phyloP scores from a whole-genome alignment of 345 rosid genomes.

The Citrus hindsii region DNA sequence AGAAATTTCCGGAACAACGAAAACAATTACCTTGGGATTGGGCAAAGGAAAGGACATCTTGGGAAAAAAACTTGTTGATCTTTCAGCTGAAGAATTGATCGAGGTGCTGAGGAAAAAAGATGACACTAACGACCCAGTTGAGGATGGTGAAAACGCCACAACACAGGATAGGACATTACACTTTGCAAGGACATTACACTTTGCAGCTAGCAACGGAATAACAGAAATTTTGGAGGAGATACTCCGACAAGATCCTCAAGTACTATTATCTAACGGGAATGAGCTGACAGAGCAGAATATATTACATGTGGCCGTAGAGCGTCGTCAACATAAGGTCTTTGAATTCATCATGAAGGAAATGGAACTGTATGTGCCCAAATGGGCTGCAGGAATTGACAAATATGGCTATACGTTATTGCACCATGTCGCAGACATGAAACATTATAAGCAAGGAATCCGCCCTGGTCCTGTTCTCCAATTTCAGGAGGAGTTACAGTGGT shows the following conservation, averaged over 20 bases:
- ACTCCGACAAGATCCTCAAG: neutral
- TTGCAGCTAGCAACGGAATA: neutral
- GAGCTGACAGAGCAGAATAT: neutral
- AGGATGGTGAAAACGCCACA: no score
- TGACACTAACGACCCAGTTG: no score
- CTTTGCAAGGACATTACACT: no score
- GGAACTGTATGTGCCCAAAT: neutral
- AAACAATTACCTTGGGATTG: neutral
- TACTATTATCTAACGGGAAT: neutral
- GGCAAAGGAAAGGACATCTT: neutral
- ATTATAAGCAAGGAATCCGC: neutral
- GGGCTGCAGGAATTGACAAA: neutral
- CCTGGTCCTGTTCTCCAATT: slow-evolving; percentile 5
- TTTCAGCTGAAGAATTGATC: neutral
- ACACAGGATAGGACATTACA: neutral
- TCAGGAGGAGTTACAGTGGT: slow-evolving; percentile 1
- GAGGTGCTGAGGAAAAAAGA: neutral
- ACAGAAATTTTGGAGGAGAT: neutral
- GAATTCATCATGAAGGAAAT: neutral
- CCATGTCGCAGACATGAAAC: neutral
- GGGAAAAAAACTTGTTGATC: neutral
- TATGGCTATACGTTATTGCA: neutral
- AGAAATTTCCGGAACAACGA: no score
- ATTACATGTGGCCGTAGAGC: neutral
- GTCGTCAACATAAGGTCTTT: neutral